Evolutionary conservation across 371 early-diverging fungal genomes (phyloP).

Genomic region (Apophysomyces variabilis): DNA sequence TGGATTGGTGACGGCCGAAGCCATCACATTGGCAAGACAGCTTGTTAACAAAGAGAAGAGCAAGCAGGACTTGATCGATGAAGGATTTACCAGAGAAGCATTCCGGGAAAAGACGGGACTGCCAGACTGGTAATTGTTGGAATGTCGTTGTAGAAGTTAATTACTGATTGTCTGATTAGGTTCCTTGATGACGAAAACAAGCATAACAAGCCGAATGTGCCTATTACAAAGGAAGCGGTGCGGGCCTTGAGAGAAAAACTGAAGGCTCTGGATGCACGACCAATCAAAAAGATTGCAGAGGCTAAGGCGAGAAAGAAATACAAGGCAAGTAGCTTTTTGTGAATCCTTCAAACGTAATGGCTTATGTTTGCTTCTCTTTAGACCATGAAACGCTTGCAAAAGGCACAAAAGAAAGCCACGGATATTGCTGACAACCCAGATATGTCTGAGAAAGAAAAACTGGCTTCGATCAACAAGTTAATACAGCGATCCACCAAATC

Average conservation of each 20-base stretch:
- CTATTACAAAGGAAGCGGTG: constrained; percentile 96
- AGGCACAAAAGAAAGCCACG: constrained; percentile 88
- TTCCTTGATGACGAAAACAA: constrained; percentile 90
- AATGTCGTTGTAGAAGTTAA: background rate
- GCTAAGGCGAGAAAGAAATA: constrained; percentile 97
- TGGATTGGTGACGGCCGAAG: constrained; percentile 80
- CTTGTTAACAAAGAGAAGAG: constrained; percentile 79
- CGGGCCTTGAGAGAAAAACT: constrained; percentile 79
- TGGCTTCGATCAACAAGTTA: constrained; percentile 80
- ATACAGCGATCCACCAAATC: constrained; percentile 70
- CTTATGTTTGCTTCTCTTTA: background rate
- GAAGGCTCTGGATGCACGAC: constrained; percentile 90
- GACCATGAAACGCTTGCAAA: constrained; percentile 72
- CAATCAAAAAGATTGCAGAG: constrained; percentile 98
- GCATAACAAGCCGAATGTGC: constrained; percentile 87
- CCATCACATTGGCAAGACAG: constrained; percentile 87
- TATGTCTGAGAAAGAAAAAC: constrained; percentile 89
- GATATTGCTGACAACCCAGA: constrained; percentile 87
- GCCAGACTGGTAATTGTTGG: constrained; percentile 74
- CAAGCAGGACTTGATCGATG: constrained; percentile 82
- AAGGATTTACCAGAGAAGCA: constrained; percentile 88
- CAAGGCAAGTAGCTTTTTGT: constrained; percentile 37
- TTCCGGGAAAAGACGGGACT: constrained; percentile 85
- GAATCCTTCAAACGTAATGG: constrained; percentile 13
- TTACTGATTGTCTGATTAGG: constrained; percentile 10